Evolutionary conservation across 116 monocot genomes (phyloP).

Genomic region (Cymodocea nodosa): DNA sequence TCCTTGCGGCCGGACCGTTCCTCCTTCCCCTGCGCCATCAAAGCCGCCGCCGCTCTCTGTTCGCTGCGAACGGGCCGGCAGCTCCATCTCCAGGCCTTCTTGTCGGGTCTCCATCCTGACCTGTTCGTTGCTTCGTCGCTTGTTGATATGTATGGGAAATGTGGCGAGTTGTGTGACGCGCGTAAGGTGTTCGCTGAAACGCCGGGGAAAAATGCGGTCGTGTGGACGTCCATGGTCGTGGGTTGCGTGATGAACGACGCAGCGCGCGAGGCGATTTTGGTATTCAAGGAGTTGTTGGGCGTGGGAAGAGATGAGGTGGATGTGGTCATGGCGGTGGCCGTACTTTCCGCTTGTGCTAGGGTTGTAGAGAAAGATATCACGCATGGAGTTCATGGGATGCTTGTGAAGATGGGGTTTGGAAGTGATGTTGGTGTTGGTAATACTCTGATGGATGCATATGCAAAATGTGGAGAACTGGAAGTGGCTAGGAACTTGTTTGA

Average conservation of each 20-base stretch:
- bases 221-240: constrained; percentile 59
- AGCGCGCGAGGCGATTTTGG: constrained; percentile 10
- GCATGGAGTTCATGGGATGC: constrained; percentile 37
- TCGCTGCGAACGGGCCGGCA: constrained; percentile 39
- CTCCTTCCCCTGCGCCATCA: constrained; percentile 54
- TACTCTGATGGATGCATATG: constrained; percentile 71
- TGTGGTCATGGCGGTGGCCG: constrained; percentile 40
- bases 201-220: constrained; percentile 35
- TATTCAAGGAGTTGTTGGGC: constrained; percentile 33
- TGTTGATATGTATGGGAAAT: constrained; percentile 65
- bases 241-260: constrained; percentile 38
- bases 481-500: constrained; percentile 57
- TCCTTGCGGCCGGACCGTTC: constrained; percentile 39
- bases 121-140: constrained; percentile 70
- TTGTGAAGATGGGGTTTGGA: constrained; percentile 37
- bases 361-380: constrained; percentile 18
- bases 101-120: constrained; percentile 45
- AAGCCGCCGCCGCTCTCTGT: constrained; percentile 33
- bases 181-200: constrained; percentile 53
- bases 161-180: constrained; percentile 34
- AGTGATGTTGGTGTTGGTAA: constrained; percentile 48
- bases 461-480: constrained; percentile 44
- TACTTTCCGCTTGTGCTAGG: constrained; percentile 44
- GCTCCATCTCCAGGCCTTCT: constrained; percentile 56
- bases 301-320: constrained; percentile 26